Evolutionary conservation across 129 eudicot genomes (phyloP), one percentile per base, ranked within the genome.

Genomic region (Helichrysum umbraculigerum): DNA sequence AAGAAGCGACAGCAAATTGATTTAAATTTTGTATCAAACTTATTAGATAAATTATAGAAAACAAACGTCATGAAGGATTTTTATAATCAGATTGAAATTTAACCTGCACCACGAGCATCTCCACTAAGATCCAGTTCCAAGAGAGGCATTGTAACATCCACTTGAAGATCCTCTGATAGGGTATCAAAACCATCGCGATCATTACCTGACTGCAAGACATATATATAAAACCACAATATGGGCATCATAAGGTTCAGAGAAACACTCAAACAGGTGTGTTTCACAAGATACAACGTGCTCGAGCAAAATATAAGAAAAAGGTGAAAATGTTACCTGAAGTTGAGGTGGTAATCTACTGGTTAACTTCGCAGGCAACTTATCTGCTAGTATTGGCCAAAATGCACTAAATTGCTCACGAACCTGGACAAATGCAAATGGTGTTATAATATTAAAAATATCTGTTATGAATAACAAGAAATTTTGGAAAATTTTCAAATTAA

Each of bases 351-450:
- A 82, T 77, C 39, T 85, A 28, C 85, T 79, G 42, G 85, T 86
- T 70, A 91, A 75, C 35, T 87, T 82, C 61, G 79, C 87, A 37
- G 97, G 90, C 50, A 91, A 70, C 78, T 79, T 86, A 39, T 69
- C 87, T 14, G 86, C 73, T 65, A 94, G 89, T 78, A 76, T 67
- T 20, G 92, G 93, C 99, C 99, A 94, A 78, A 73, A 89, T 60
- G 79, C 56, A 78, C 89, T 82, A 67, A 94, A 82, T 54, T 81
- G 82, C 79, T 85, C 76, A 57, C 99, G 96, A 32, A 94, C 99
- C 99, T 94, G 77, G 77, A 75, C 33, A 76, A 10, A 78, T 15
- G 29, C 22, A 54, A 50, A 12, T 37, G 39, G 69, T 60, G 32
- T 65, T 61, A 37, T 29, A 32, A 32, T 21, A 74, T n/a, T n/a